Conservation (phyloP, 805 yeast genomes). For the Candida ortonii region DNA sequence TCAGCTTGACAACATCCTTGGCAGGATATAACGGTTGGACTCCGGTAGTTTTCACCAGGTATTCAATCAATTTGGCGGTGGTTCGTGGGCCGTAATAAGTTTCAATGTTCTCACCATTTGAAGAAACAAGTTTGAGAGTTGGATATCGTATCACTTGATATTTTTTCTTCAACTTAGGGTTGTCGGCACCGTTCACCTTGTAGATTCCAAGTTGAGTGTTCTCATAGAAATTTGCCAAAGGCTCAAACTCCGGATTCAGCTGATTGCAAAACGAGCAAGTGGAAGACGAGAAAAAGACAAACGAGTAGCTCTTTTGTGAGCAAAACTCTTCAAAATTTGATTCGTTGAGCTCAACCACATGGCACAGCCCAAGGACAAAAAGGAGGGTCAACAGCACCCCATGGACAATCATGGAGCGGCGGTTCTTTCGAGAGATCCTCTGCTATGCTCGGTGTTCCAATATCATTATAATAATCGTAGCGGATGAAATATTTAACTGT, state of each 20-base stretch:
- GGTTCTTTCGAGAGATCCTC: no score
- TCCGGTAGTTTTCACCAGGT: constrained; percentile 33
- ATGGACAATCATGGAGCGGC: constrained; percentile 2
- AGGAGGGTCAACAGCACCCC: constrained; percentile 2
- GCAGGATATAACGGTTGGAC: constrained; percentile 33
- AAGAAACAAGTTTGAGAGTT: constrained; percentile 43
- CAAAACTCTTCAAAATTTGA: constrained; percentile 25
- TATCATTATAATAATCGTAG: no score
- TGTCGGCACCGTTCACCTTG: constrained; percentile 34
- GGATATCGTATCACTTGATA: constrained; percentile 49
- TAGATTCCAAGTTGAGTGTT: constrained; percentile 35
- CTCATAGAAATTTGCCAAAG: constrained; percentile 43
- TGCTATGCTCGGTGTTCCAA: no score
- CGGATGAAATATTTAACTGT: no score
- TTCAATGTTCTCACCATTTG: constrained; percentile 39
- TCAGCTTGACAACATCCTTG: constrained; percentile 13
- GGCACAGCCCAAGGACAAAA: constrained; percentile 2
- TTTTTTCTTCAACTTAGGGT: constrained; percentile 35
- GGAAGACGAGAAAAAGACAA: constrained; percentile 47
- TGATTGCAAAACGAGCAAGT: constrained; percentile 46
- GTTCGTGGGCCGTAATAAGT: constrained; percentile 36
- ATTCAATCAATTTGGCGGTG: constrained; percentile 32
- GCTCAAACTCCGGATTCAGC: constrained; percentile 44
- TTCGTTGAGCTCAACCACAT: constrained; percentile 22
- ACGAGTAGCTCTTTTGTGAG: no score